These are phyloP conservation scores for Calonectria leucothoes DNA, from an alignment of 2,329 filamentous ascomycete species.

Conservation along the genomic window DNA sequence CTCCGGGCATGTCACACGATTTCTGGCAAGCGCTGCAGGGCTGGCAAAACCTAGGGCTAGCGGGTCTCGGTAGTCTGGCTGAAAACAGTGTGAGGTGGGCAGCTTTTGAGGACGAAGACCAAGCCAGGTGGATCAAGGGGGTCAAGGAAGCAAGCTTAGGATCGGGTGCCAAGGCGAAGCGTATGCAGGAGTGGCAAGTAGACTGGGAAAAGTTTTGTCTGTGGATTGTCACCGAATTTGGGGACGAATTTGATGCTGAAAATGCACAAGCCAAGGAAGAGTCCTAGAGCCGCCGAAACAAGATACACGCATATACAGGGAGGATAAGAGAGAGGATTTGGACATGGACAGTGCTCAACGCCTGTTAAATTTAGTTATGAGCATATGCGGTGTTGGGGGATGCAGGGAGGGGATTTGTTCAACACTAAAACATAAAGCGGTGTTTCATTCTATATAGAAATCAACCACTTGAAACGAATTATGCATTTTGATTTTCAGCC, in stretches of 20 bases:
- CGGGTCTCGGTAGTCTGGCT: slow-evolving; percentile 85
- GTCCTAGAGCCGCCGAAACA: neutral
- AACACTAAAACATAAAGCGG: slow-evolving; percentile 14
- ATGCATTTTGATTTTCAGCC: neutral
- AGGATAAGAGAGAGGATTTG: neutral
- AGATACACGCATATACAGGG: neutral
- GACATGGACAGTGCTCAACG: slow-evolving; percentile 14
- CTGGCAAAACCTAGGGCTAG: slow-evolving; percentile 90
- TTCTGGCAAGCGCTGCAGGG: slow-evolving; percentile 95
- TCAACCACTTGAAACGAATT: neutral
- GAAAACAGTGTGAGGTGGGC: slow-evolving; percentile 95
- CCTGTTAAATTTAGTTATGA: neutral
- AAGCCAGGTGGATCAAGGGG: slow-evolving; percentile 77
- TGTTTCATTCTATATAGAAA: slow-evolving; percentile 2
- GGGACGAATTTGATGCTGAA: slow-evolving; percentile 66
- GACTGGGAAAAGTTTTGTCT: slow-evolving; percentile 92
- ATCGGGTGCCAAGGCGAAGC: slow-evolving; percentile 74
- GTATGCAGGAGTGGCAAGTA: slow-evolving; percentile 81
- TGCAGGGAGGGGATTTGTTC: slow-evolving; percentile 13
- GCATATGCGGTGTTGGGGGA: neutral
- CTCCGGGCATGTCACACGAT: slow-evolving; percentile 87
- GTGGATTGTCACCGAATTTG: slow-evolving; percentile 87
- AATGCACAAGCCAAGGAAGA: neutral
- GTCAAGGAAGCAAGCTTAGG: slow-evolving; percentile 82
- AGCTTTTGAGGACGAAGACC: slow-evolving; percentile 82